Base-by-base conservation (phyloP, 495 filamentous ascomycete genomes). In the Penicillium crystallinum region DNA sequence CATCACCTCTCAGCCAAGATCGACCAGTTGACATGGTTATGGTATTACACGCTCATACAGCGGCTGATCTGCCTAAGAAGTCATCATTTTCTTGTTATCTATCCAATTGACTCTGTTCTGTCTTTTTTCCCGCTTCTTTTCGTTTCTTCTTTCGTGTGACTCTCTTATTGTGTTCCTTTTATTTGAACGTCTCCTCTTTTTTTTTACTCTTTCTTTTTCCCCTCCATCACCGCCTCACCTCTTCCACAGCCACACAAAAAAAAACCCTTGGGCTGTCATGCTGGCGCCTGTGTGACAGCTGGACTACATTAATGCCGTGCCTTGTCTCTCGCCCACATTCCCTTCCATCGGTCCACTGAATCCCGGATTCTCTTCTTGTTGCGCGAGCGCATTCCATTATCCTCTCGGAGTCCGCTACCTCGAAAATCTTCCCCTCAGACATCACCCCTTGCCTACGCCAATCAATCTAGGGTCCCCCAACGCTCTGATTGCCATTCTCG, bases 231-330 rank as follows among this genome's bases (percentile, higher is more conserved):
- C 34, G 30, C 46, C 41, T 53, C 39, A 43, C 54, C 33, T 63
- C 67, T 40, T 41, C 38, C 40, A 25, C 58, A 53, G 25, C 18
- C 38, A 40, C 39, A 52, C 53, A 46, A 55, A 57, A 55, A 55
- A 46, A 55, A 46, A 46, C 55, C 55, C 52, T 56, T 57, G 52
- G 56, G 57, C 61, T 70, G 70, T 68, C 71, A 71, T 67, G 70
- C 67, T 70, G 67, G 58, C 67, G 64, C 57, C 61, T 68, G 71
- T 74, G 69, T 72, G 67, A 74, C 71, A 71, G 63, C 69, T 69
- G 66, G 56, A 67, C 59, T 62, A 64, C 64, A 55, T 70, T 68
- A 62, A 70, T 71, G 69, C 69, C 56, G 69, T 69, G 63, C 68
- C 67, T 66, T 59, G 68, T 71, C 65, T 68, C 61, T 71, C 59